These are phyloP conservation scores for Piper longum DNA, from an alignment of 164 flowering plant genomes.

Conservation along the genomic window DNA sequence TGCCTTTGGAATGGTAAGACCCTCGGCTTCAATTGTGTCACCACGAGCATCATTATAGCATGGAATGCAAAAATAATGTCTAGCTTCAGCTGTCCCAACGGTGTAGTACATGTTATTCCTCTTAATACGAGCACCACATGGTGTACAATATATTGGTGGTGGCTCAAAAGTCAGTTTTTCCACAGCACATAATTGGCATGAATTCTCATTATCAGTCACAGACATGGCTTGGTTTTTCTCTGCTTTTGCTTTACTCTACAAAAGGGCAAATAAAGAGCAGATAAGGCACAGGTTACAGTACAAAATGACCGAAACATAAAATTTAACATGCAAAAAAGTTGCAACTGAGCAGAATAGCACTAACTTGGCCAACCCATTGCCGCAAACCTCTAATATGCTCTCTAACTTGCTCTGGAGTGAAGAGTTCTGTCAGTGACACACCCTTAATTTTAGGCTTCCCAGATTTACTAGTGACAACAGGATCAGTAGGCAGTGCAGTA, in stretches of 20 bases:
- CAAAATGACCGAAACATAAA: background rate
- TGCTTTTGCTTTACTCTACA: conserved; percentile 6
- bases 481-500: background rate
- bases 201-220: conserved; percentile 4
- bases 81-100: background rate
- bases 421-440: conserved; percentile 12
- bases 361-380: conserved; percentile 13
- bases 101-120: conserved; percentile 9
- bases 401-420: conserved; percentile 11
- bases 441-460: conserved; percentile 5
- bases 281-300: background rate
- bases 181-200: conserved; percentile 9
- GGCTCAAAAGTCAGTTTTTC: conserved; percentile 12
- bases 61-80: conserved; percentile 7
- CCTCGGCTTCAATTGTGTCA: conserved; percentile 6
- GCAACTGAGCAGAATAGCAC: background rate
- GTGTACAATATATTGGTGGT: conserved; percentile 11
- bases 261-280: background rate
- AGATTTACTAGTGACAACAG: background rate
- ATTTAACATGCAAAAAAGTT: background rate
- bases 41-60: conserved; percentile 8
- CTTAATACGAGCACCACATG: conserved; percentile 10
- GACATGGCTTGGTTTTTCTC: conserved; percentile 7
- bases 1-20: conserved; percentile 3
- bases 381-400: conserved; percentile 8